phyloP scores from a whole-genome alignment of 2,329 filamentous ascomycete genomes.

The Botrytis medusae region DNA sequence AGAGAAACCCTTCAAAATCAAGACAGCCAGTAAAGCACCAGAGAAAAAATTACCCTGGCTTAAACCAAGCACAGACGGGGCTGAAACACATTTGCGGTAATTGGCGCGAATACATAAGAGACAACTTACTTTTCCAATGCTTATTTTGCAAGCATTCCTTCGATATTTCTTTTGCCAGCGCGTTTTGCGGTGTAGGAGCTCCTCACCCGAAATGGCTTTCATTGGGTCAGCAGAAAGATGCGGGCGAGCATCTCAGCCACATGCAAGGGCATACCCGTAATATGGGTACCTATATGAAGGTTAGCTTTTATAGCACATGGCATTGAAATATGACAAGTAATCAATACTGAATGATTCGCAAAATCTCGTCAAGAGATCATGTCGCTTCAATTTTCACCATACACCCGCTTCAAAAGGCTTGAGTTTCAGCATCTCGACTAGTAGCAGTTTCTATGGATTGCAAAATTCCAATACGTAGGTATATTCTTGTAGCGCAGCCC shows the following conservation, averaged over 20 bases:
- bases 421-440: neutral
- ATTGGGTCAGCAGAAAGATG: neutral
- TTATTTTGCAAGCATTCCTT: neutral
- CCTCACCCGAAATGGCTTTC: neutral
- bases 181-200: slow-evolving; percentile 5
- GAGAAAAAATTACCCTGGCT: neutral
- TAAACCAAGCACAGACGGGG: neutral
- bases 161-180: slow-evolving; percentile 14
- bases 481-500: slow-evolving; percentile 30
- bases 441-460: slow-evolving; percentile 21
- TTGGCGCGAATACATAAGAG: slow-evolving; percentile 5
- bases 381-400: neutral
- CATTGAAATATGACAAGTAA: slow-evolving; percentile 7
- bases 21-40: neutral
- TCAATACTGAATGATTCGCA: neutral
- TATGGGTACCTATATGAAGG: neutral
- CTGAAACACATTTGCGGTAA: slow-evolving; percentile 7
- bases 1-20: neutral
- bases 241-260: neutral
- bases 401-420: neutral
- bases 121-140: slow-evolving; percentile 6
- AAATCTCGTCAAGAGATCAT: neutral
- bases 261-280: slow-evolving; percentile 11
- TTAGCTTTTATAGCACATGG: neutral
- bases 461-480: slow-evolving; percentile 30